Percentiles rank a stretch among this genome's conserved stretches.
phyloP scores from a whole-genome alignment of 805 yeast genomes.

The Suhomyces tanzawaensis region DNA sequence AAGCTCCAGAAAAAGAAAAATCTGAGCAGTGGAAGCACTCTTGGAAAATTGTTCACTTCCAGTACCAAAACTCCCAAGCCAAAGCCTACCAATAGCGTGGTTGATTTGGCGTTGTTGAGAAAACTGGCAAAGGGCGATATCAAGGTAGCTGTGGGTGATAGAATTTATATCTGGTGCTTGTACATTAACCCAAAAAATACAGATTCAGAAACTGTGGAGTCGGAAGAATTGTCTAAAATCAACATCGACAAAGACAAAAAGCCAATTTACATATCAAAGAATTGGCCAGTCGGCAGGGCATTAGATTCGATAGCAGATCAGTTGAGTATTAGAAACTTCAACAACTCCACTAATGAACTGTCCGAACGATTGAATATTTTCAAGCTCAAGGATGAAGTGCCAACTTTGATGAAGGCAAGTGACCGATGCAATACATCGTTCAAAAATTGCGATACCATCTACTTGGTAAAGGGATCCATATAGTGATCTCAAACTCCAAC shows the following conservation, averaged over 20 bases:
- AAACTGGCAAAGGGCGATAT: conserved; percentile 53
- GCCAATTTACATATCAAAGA: conserved; percentile 48
- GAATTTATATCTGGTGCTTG: conserved; percentile 50
- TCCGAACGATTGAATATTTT: conserved; percentile 49
- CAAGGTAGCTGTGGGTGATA: conserved; percentile 40
- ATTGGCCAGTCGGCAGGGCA: conserved; percentile 61
- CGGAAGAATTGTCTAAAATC: conserved; percentile 24
- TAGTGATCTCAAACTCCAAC: background rate
- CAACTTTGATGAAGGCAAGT: conserved; percentile 27
- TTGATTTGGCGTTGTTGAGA: conserved; percentile 40
- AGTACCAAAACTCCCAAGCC: conserved; percentile 2
- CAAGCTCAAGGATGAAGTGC: conserved; percentile 27
- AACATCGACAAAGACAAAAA: conserved; percentile 25
- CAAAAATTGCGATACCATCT: conserved; percentile 49
- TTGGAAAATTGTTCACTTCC: conserved; percentile 3
- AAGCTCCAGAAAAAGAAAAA: conserved; percentile 17
- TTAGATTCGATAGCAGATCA: conserved; percentile 51
- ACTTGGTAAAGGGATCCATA: conserved; percentile 44
- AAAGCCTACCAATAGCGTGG: conserved; percentile 14
- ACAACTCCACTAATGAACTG: conserved; percentile 44
- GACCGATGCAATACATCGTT: conserved; percentile 41
- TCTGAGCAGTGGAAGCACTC: conserved; percentile 2
- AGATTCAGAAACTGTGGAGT: conserved; percentile 4
- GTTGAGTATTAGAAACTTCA: conserved; percentile 47
- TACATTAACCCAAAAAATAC: conserved; percentile 31